These are phyloP conservation scores for Hypoxylon intermedium DNA, from an alignment of 495 filamentous ascomycete genomes.

Conservation along the genomic window DNA sequence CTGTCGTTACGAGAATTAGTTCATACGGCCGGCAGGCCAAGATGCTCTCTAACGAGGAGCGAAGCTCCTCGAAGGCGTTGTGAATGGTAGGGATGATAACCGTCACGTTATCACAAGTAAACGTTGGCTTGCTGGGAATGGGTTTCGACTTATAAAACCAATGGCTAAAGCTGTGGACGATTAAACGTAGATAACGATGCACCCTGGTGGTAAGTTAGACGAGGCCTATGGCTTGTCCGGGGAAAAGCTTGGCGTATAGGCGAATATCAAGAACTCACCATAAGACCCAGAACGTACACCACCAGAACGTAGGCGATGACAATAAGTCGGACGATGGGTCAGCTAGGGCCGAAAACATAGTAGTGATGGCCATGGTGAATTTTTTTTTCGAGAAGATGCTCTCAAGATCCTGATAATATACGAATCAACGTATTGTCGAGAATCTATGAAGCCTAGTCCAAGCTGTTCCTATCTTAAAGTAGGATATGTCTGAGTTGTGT, in stretches of 20 bases:
- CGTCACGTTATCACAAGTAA: conserved; percentile 57
- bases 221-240: background rate
- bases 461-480: conserved; percentile 9
- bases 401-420: conserved; percentile 3
- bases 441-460: conserved; percentile 9
- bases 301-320: conserved; percentile 42
- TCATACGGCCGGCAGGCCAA: conserved; percentile 59
- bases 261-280: conserved; percentile 47
- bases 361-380: conserved; percentile 41
- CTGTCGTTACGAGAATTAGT: conserved; percentile 63
- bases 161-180: conserved; percentile 55
- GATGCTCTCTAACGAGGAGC: conserved; percentile 60
- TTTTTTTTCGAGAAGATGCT: background rate
- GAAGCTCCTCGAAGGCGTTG: conserved; percentile 60
- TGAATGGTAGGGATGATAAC: conserved; percentile 63
- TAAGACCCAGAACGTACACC: conserved; percentile 50
- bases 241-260: background rate
- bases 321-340: conserved; percentile 49
- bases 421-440: conserved; percentile 25
- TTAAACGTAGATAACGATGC: conserved; percentile 57
- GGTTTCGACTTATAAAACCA: conserved; percentile 51
- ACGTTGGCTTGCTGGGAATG: conserved; percentile 45
- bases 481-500: background rate
- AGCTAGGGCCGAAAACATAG: conserved; percentile 45
- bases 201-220: conserved; percentile 47